Percentiles rank a stretch among this genome's conserved stretches.
Evolutionary conservation across 2,329 filamentous ascomycete species (phyloP).

Genomic region (Harringtonia lauricola): DNA sequence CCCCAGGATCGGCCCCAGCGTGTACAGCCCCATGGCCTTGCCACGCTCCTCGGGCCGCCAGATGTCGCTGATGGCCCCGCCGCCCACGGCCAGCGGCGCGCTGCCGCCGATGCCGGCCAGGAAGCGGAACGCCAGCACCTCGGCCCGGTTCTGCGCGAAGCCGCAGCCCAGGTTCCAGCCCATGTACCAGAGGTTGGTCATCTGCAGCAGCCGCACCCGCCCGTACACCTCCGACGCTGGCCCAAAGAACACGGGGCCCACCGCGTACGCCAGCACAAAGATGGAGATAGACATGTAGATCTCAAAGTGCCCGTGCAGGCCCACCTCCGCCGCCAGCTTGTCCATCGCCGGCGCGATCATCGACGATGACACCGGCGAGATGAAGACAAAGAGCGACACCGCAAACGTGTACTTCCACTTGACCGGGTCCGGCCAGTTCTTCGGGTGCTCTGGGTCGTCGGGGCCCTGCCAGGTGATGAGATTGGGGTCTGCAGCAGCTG

Average conservation of each 20-base stretch:
- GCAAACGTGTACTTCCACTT: conserved; percentile 47
- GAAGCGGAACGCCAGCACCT: conserved; percentile 18
- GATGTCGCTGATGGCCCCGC: conserved; percentile 8
- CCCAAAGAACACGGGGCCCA: conserved; percentile 41
- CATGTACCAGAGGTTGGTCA: conserved; percentile 46
- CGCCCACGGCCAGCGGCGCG: conserved; percentile 10
- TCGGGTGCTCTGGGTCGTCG: conserved; percentile 36
- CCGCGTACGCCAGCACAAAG: conserved; percentile 44
- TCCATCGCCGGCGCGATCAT: conserved; percentile 41
- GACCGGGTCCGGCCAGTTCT: conserved; percentile 41
- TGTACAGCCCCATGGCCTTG: conserved; percentile 1
- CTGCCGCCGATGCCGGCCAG: conserved; percentile 11
- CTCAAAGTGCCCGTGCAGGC: conserved; percentile 31
- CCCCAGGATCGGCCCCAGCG: not conserved
- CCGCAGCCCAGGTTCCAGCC: conserved; percentile 57
- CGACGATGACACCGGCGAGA: conserved; percentile 47
- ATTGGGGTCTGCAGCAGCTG: conserved; percentile 9
- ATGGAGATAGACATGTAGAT: conserved; percentile 42
- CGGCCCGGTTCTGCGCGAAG: conserved; percentile 38
- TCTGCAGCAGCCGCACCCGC: not conserved
- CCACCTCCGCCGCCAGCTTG: conserved; percentile 39
- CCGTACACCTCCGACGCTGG: conserved; percentile 17
- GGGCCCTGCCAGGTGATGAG: conserved; percentile 39
- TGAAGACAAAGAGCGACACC: conserved; percentile 46
- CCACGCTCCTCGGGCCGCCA: not conserved